Evolutionary conservation across 1,139 yeast genomes (phyloP).

Genomic region (Scheffersomyces titani): DNA sequence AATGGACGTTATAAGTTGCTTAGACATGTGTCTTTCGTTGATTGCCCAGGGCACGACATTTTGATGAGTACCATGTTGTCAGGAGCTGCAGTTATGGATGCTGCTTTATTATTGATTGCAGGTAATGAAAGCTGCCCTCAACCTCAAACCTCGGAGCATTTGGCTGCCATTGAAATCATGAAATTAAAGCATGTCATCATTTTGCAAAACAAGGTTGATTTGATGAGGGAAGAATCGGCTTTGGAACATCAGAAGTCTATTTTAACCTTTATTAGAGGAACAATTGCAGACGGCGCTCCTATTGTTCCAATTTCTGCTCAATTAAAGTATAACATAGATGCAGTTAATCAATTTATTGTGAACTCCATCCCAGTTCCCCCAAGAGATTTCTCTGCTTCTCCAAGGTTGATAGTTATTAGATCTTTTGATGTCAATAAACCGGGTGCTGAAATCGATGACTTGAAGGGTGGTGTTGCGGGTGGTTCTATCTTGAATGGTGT

Average conservation of each 20-base stretch:
- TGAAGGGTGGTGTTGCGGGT: slow-evolving; percentile 99
- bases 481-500: slow-evolving; percentile 98
- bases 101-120: slow-evolving; percentile 92
- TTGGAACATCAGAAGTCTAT: slow-evolving; percentile 94
- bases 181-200: slow-evolving; percentile 95
- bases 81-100: slow-evolving; percentile 99
- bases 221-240: slow-evolving; percentile 97
- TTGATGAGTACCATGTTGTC: slow-evolving; percentile 99
- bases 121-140: slow-evolving; percentile 99
- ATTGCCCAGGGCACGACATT: slow-evolving; percentile 99
- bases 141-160: slow-evolving; percentile 98
- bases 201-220: slow-evolving; percentile 96
- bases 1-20: slow-evolving; percentile 82
- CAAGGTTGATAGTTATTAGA: slow-evolving; percentile 95
- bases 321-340: slow-evolving; percentile 96
- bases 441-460: slow-evolving; percentile 95
- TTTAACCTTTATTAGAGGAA: slow-evolving; percentile 90
- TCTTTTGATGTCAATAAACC: slow-evolving; percentile 99
- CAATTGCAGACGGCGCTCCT: slow-evolving; percentile 98
- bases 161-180: slow-evolving; percentile 99
- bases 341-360: slow-evolving; percentile 95
- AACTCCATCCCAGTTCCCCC: slow-evolving; percentile 95
- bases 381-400: slow-evolving; percentile 91
- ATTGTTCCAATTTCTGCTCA: slow-evolving; percentile 99
- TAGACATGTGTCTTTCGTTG: slow-evolving; percentile 97